Evolutionary conservation across 805 yeast species (phyloP).

Genomic region (Limtongozyma cylindracea): DNA sequence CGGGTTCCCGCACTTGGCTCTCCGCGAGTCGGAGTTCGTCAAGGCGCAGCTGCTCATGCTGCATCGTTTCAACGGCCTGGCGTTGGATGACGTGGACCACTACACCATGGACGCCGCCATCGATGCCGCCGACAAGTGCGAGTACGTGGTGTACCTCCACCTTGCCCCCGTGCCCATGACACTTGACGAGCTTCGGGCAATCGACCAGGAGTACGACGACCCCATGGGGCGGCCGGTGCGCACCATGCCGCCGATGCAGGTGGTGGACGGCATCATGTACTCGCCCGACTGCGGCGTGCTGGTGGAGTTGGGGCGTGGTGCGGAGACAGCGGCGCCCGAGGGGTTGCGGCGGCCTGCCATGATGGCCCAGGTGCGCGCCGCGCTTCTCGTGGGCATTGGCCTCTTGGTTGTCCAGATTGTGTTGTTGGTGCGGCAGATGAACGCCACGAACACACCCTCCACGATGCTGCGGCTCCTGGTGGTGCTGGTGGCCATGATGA

Average conservation of each 20-base stretch:
- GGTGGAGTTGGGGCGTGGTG: constrained; percentile 7
- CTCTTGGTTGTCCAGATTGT: constrained; percentile 23
- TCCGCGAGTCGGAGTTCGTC: constrained; percentile 15
- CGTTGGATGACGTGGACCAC: constrained; percentile 5
- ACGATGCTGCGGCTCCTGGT: constrained; percentile 43
- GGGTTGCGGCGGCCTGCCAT: constrained; percentile 38
- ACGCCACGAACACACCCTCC: constrained; percentile 53
- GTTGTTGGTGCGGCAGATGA: constrained; percentile 43
- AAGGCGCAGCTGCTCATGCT: constrained; percentile 17
- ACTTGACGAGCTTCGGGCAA: constrained; percentile 22
- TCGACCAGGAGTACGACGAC: constrained; percentile 45
- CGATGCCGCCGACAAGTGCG: constrained; percentile 27
- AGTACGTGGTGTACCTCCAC: constrained; percentile 44
- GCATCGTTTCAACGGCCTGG: constrained; percentile 16
- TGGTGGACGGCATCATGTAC: constrained; percentile 36
- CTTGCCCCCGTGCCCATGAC: constrained; percentile 31
- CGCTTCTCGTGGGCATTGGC: constrained; percentile 17
- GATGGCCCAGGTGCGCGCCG: constrained; percentile 10
- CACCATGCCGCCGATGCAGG: constrained; percentile 23
- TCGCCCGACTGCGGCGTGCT: constrained; percentile 77
- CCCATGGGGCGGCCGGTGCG: constrained; percentile 68
- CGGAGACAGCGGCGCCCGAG: constrained; percentile 3
- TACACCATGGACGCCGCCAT: constrained; percentile 14
- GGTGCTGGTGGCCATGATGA: constrained; percentile 27
- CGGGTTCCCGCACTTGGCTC: constrained; percentile 31